Percentiles rank a stretch among this genome's conserved stretches.
Conservation (phyloP, 257 asterid species). For the Ocimum tenuiflorum region DNA sequence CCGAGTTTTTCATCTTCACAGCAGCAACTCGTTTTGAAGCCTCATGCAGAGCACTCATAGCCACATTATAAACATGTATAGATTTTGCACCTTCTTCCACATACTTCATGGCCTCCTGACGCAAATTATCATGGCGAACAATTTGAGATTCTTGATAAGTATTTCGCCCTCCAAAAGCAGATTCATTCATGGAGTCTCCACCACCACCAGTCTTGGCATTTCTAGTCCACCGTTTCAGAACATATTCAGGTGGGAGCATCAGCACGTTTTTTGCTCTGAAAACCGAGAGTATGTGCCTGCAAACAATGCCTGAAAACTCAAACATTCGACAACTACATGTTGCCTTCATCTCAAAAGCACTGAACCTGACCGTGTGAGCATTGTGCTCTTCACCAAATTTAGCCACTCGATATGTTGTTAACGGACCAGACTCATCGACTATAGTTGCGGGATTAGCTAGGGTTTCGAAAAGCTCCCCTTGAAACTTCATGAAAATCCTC, state of each 20-base stretch:
- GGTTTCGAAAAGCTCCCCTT: slow-evolving; percentile 73
- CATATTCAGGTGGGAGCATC: slow-evolving; percentile 61
- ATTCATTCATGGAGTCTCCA: slow-evolving; percentile 29
- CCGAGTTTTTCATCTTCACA: slow-evolving; percentile 43
- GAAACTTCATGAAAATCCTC: slow-evolving; percentile 71
- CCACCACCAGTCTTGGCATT: slow-evolving; percentile 47
- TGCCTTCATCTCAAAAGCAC: slow-evolving; percentile 54
- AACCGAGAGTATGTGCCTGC: slow-evolving; percentile 77
- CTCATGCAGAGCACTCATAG: slow-evolving; percentile 63
- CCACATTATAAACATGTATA: slow-evolving; percentile 62
- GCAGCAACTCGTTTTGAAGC: slow-evolving; percentile 59
- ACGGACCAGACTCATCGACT: slow-evolving; percentile 45
- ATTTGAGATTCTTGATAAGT: slow-evolving; percentile 41
- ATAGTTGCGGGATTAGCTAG: slow-evolving; percentile 73
- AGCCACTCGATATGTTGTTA: slow-evolving; percentile 50
- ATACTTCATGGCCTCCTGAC: slow-evolving; percentile 67
- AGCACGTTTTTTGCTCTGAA: slow-evolving; percentile 71
- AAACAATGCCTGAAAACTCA: slow-evolving; percentile 68
- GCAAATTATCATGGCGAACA: slow-evolving; percentile 48
- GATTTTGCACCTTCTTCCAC: slow-evolving; percentile 94
- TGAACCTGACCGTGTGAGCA: slow-evolving; percentile 56
- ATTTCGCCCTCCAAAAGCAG: slow-evolving; percentile 28
- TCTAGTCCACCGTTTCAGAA: slow-evolving; percentile 86
- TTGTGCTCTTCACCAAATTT: slow-evolving; percentile 80
- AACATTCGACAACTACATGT: slow-evolving; percentile 73